phyloP scores from a whole-genome alignment of 208 protist species.

The Trypanosoma rangeli region DNA sequence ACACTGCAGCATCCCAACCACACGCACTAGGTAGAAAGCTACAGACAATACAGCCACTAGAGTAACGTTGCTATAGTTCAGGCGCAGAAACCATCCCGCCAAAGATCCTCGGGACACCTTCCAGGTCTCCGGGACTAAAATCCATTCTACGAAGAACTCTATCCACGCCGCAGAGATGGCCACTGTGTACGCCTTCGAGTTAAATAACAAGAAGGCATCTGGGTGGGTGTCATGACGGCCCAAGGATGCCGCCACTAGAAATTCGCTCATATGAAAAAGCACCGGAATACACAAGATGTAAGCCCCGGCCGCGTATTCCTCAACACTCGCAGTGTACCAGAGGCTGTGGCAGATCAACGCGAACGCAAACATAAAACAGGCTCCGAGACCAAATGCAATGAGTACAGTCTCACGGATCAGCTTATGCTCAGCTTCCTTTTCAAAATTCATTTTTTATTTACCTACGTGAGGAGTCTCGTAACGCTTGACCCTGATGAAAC shows the following conservation, averaged over 20 bases:
- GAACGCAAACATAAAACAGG: constrained; percentile 28
- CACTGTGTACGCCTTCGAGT: constrained; percentile 62
- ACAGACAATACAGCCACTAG: constrained; percentile 43
- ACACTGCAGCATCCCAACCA: constrained; percentile 83
- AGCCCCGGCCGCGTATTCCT: constrained; percentile 50
- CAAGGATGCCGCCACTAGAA: constrained; percentile 44
- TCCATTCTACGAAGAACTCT: constrained; percentile 77
- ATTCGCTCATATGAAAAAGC: constrained; percentile 83
- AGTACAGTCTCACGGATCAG: constrained; percentile 50
- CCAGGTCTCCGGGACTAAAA: constrained; percentile 55
- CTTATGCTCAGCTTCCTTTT: constrained; percentile 36
- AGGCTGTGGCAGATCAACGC: constrained; percentile 44
- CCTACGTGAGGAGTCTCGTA: not conserved
- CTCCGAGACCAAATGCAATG: constrained; percentile 62
- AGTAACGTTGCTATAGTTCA: constrained; percentile 35
- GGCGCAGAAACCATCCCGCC: constrained; percentile 31
- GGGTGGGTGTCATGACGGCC: constrained; percentile 71
- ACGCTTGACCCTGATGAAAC: not conserved
- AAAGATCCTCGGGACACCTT: constrained; percentile 38
- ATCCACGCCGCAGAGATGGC: constrained; percentile 43
- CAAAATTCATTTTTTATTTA: constrained; percentile 9
- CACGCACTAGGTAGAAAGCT: constrained; percentile 68
- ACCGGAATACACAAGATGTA: constrained; percentile 64
- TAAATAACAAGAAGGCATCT: constrained; percentile 82
- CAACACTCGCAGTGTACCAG: constrained; percentile 24